Percentiles rank a stretch among this genome's conserved stretches.
Conservation (phyloP, 164 flowering plant species). For the Tetrastigma voinierianum region DNA sequence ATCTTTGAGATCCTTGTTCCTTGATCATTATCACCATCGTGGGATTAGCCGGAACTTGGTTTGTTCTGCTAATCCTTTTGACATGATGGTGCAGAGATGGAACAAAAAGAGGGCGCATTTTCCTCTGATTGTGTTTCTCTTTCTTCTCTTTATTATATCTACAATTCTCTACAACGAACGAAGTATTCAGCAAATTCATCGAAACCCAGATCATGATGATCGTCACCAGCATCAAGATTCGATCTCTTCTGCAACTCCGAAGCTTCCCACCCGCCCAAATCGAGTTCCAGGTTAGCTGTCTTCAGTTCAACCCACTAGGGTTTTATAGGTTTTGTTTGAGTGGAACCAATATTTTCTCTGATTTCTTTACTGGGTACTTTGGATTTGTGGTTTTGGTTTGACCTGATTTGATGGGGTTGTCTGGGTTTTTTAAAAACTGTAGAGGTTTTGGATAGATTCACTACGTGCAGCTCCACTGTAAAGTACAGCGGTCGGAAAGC, state of each 20-base stretch:
- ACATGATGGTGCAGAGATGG: conserved; percentile 41
- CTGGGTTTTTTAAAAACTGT: conserved; percentile 9
- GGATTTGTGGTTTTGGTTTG: conserved; percentile 6
- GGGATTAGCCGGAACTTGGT: neutral
- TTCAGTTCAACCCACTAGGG: neutral
- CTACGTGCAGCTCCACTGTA: conserved; percentile 49
- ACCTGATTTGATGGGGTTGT: conserved; percentile 4
- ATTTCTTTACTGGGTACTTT: conserved; percentile 3
- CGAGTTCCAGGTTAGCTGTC: conserved; percentile 25
- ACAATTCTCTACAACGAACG: conserved; percentile 51
- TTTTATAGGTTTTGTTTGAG: neutral
- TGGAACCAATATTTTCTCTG: neutral
- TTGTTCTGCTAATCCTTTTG: neutral
- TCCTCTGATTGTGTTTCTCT: conserved; percentile 39
- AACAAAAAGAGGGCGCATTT: conserved; percentile 41
- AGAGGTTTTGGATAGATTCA: conserved; percentile 69
- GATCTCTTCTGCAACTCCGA: conserved; percentile 18
- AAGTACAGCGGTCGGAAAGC: conserved; percentile 42
- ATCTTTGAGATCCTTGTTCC: no score
- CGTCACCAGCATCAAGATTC: conserved; percentile 11
- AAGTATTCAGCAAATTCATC: conserved; percentile 44
- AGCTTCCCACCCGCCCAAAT: conserved; percentile 10
- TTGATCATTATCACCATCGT: neutral
- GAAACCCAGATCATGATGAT: conserved; percentile 18
- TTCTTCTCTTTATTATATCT: conserved; percentile 33